These are phyloP conservation scores for Gracilaria domingensis DNA, from an alignment of 23 red algal species.

Conservation along the genomic window DNA sequence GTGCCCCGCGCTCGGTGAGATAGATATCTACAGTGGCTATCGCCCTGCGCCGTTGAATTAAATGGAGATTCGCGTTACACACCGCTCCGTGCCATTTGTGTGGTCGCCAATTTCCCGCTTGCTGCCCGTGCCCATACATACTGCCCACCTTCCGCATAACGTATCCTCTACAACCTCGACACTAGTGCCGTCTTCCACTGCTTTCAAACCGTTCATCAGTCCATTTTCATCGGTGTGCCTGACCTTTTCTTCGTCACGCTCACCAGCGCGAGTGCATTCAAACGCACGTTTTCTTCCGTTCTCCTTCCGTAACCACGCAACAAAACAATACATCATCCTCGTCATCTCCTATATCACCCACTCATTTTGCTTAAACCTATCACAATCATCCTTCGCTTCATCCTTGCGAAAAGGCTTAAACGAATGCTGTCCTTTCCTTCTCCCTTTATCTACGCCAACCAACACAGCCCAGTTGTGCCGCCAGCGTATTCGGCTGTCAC, in stretches of 20 bases:
- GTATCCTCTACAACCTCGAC: neutral
- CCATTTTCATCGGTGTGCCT: too few species aligned
- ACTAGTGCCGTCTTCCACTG: neutral
- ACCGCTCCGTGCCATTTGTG: neutral
- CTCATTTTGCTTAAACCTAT: neutral
- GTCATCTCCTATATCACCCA: neutral
- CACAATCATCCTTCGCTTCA: neutral
- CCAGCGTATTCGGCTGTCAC: too few species aligned
- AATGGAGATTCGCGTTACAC: neutral
- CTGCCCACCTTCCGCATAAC: too few species aligned
- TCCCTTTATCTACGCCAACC: too few species aligned
- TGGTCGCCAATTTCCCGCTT: neutral
- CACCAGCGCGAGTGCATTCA: neutral
- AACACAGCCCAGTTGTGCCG: too few species aligned
- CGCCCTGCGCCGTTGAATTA: neutral
- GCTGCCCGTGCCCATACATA: too few species aligned
- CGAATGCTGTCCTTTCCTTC: neutral
- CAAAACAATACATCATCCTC: slow-evolving; percentile 2
- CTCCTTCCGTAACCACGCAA: neutral
- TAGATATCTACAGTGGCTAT: neutral
- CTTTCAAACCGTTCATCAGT: neutral
- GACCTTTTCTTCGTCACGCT: neutral
- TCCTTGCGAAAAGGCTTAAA: neutral
- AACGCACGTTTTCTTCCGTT: neutral
- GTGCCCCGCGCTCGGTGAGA: too few species aligned